These are phyloP conservation scores for Kodamaea lidongshanica DNA, from an alignment of 805 yeast species.

Conservation along the genomic window DNA sequence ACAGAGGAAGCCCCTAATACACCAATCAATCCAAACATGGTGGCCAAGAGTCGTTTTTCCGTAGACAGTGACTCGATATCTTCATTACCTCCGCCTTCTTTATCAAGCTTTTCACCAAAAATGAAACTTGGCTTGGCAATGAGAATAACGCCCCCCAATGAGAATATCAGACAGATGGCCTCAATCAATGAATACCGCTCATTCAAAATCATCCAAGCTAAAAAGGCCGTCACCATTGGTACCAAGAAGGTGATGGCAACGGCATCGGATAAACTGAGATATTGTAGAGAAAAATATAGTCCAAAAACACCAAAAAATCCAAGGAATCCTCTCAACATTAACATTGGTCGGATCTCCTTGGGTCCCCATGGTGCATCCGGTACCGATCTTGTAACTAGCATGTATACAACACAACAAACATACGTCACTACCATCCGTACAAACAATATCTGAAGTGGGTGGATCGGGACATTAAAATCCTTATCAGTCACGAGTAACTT, in stretches of 20 bases:
- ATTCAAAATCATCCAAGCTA: constrained; percentile 61
- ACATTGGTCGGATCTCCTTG: constrained; percentile 43
- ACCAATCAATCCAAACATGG: constrained; percentile 58
- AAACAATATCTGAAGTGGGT: constrained; percentile 73
- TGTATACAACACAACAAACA: constrained; percentile 49
- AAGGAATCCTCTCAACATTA: constrained; percentile 57
- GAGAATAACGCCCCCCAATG: constrained; percentile 69
- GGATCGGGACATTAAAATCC: constrained; percentile 53
- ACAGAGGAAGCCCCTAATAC: constrained; percentile 66
- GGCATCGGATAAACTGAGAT: constrained; percentile 73
- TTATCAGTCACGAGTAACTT: constrained; percentile 66
- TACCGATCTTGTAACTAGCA: constrained; percentile 43
- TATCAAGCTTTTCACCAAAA: constrained; percentile 41
- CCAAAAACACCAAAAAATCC: constrained; percentile 79
- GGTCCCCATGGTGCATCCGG: constrained; percentile 71
- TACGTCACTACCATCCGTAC: constrained; percentile 74
- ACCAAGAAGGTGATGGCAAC: constrained; percentile 71
- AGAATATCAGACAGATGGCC: constrained; percentile 59
- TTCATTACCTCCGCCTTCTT: constrained; percentile 27
- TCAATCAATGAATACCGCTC: constrained; percentile 66
- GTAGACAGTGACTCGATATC: constrained; percentile 48
- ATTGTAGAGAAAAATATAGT: constrained; percentile 66
- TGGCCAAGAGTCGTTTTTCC: constrained; percentile 53
- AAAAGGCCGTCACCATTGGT: constrained; percentile 69
- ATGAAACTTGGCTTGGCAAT: constrained; percentile 78